Evolutionary conservation across 805 yeast genomes (phyloP).

Genomic region (Kluyveromyces nonfermentans): DNA sequence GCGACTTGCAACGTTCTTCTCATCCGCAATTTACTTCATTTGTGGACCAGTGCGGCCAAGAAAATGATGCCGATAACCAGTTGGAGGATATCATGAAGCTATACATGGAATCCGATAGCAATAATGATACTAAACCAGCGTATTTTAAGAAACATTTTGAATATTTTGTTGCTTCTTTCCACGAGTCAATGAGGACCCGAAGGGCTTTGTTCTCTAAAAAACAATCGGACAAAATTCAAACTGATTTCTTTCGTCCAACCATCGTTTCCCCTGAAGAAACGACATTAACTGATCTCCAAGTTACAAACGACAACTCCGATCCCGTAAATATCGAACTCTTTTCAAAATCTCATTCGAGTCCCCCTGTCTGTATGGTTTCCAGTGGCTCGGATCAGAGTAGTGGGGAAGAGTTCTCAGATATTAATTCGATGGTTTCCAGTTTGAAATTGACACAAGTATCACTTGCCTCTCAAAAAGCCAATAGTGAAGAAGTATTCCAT

Average conservation of each 20-base stretch:
- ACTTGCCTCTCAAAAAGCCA: neutral
- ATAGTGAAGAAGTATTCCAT: slow-evolving; percentile 6
- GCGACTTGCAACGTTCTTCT: neutral
- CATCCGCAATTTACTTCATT: neutral
- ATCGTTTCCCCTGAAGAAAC: neutral
- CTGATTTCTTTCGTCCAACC: neutral
- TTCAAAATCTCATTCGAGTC: slow-evolving; percentile 8
- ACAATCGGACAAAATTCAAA: neutral
- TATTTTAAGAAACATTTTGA: neutral
- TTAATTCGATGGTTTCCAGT: slow-evolving; percentile 8
- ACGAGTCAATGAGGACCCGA: neutral
- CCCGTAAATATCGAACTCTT: neutral
- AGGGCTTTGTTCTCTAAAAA: neutral
- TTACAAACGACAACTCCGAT: neutral
- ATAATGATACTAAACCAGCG: neutral
- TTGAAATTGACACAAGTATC: neutral
- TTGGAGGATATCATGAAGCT: slow-evolving; percentile 24
- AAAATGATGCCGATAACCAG: slow-evolving; percentile 9
- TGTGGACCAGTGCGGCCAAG: neutral
- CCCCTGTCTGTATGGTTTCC: slow-evolving; percentile 16
- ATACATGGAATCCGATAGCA: slow-evolving; percentile 8
- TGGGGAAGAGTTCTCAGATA: slow-evolving; percentile 20
- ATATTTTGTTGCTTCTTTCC: neutral
- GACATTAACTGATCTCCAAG: neutral
- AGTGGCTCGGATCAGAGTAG: slow-evolving; percentile 18